phyloP scores from a whole-genome alignment of 192 early-diverging fungal genomes.

The Geranomyces variabilis region DNA sequence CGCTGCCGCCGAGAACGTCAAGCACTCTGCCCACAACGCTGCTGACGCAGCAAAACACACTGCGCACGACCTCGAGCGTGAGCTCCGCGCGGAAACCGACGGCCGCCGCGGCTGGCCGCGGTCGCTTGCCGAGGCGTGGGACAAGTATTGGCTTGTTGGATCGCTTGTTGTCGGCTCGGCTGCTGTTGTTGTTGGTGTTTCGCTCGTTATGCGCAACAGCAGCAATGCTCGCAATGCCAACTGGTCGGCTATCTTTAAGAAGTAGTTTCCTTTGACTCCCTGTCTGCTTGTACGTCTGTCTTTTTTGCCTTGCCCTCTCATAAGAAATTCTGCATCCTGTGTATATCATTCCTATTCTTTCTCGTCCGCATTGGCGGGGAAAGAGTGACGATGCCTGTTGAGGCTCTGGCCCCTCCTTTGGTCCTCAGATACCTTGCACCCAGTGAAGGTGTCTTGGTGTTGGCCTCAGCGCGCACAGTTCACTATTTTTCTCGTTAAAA shows the following conservation, averaged over 20 bases:
- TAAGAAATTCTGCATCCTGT: too few species aligned
- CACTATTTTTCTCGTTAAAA: too few species aligned
- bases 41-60: background rate
- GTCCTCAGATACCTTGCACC: too few species aligned
- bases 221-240: background rate
- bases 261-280: too few species aligned
- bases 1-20: conserved; percentile 7
- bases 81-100: conserved; percentile 5
- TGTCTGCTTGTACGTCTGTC: too few species aligned
- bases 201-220: background rate
- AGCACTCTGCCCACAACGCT: background rate
- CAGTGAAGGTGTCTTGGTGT: too few species aligned
- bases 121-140: conserved; percentile 26
- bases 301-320: too few species aligned
- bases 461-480: too few species aligned
- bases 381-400: too few species aligned
- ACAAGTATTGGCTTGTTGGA: conserved; percentile 27
- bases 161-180: conserved; percentile 1
- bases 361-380: too few species aligned
- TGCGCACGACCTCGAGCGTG: conserved; percentile 5
- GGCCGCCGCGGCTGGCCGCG: conserved; percentile 9
- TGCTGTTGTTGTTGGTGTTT: conserved; percentile 20
- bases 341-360: too few species aligned
- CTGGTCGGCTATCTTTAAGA: conserved; percentile 2
- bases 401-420: too few species aligned